Conservation (phyloP, 441 rosid genomes). For the Theobroma grandiflorum region DNA sequence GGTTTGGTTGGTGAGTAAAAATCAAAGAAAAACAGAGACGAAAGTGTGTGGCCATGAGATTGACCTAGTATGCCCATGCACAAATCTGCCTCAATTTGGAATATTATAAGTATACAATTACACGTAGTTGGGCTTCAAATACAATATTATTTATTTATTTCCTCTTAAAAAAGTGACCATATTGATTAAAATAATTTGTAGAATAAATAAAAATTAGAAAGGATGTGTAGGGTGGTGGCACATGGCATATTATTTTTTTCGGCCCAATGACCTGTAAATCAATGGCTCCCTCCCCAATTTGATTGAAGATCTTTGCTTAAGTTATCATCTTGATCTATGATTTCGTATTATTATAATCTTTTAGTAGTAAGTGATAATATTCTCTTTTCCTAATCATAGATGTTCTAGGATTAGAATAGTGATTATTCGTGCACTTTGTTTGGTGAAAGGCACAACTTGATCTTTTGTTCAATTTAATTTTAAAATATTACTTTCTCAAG, state of each 20-base stretch:
- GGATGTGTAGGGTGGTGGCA: neutral
- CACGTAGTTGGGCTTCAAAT: neutral
- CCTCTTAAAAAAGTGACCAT: neutral
- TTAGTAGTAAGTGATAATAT: neutral
- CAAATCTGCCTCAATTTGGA: neutral
- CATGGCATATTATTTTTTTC: conserved; percentile 3
- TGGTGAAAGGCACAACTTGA: too few relatives aligned
- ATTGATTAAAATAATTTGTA: conserved; percentile 10
- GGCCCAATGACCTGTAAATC: neutral
- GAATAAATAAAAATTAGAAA: neutral
- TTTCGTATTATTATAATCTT: neutral
- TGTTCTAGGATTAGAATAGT: neutral
- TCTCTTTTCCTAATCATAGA: neutral
- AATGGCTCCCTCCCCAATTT: neutral
- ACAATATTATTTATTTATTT: neutral
- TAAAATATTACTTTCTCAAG: neutral
- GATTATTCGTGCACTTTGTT: too few relatives aligned
- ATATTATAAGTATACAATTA: neutral
- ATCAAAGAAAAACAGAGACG: neutral
- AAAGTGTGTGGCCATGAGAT: neutral
- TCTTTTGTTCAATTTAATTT: too few relatives aligned
- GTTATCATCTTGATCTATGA: conserved; percentile 8
- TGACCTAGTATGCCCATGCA: conserved; percentile 2
- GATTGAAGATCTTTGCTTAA: neutral
- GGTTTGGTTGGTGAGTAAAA: neutral